Conservation (phyloP, 1,139 yeast species). For the Torulaspora globosa region DNA sequence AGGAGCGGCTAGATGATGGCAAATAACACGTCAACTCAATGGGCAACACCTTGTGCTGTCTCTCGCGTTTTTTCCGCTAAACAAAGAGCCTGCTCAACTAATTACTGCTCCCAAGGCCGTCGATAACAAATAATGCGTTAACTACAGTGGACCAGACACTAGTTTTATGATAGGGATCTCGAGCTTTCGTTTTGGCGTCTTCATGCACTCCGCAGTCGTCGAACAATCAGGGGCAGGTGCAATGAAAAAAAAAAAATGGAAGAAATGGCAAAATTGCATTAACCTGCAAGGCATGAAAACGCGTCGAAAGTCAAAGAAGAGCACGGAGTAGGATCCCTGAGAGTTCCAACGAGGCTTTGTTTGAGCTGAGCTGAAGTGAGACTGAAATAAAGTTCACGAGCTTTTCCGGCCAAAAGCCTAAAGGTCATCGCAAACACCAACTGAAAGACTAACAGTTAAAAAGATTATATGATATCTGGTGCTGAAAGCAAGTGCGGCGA, state of each 20-base stretch:
- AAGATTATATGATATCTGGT: neutral
- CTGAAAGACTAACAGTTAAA: neutral
- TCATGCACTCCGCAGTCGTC: neutral
- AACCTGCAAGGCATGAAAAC: neutral
- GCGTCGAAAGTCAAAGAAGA: neutral
- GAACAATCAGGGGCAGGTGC: slow-evolving; percentile 6
- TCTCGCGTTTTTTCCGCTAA: neutral
- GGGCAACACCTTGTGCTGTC: too few relatives aligned
- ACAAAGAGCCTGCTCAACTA: too few relatives aligned
- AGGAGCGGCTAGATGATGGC: too few relatives aligned
- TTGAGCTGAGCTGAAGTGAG: neutral
- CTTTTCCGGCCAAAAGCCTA: neutral
- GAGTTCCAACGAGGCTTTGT: neutral
- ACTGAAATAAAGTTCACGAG: neutral
- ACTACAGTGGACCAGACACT: too few relatives aligned
- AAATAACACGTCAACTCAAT: too few relatives aligned
- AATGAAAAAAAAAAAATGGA: neutral
- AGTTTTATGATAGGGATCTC: neutral
- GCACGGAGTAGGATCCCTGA: neutral
- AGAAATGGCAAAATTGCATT: neutral
- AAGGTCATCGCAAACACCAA: neutral
- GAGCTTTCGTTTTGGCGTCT: neutral
- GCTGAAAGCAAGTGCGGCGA: neutral
- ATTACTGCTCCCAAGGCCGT: too few relatives aligned
- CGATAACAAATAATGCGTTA: too few relatives aligned